Base-by-base conservation (phyloP, 805 yeast species). In the Cyberlindnera lachancei region DNA sequence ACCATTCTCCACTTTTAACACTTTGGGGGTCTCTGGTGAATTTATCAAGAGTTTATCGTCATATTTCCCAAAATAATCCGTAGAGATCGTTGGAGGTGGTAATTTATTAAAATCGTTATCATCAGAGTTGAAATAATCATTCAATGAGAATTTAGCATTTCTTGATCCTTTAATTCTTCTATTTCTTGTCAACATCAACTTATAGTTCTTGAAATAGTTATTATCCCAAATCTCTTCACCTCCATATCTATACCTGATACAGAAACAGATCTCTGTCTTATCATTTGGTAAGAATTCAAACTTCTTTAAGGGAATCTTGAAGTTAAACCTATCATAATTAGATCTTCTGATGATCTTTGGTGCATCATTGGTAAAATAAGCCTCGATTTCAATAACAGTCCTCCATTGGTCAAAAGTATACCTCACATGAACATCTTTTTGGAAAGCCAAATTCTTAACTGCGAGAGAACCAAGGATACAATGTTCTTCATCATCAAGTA, bases 331-430 rank as follows among this genome's bases (percentile, higher is more conserved):
- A 54, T 85, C 95, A 53, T 75, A 79, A 33, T 64, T 55, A 30
- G 76, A 60, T 13, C 59, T 52, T 37, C 64, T 64, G 40, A 77
- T 56, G 6, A 67, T 53, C 24, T 65, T 51, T 2, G 67, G 49
- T 6, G 19, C 35, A 37, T 79, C 85, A 4, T 71, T 67, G 3
- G 68, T 64, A 57, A 72, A 86, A 4, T 51, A 42, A 4, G 88
- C 81, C 25, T 74, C 75, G 20, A 79, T 70, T 50, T 82, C 90
- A 25, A 75, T 66, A 15, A 78, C 73, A 0, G 94, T 78, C 26
- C 60, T 61, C 97, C 97, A 88, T 46, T 66, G 59, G 53, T 90
- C 86, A 41, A 76, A 63, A 0, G 95, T 74, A 58, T 85, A 88
- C 34, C 87, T 66, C 12, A 83, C 68, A 12, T 73, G 68, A 14